These are phyloP conservation scores for Pythium guiyangense DNA, from an alignment of 352 stramenopile species.

Conservation along the genomic window DNA sequence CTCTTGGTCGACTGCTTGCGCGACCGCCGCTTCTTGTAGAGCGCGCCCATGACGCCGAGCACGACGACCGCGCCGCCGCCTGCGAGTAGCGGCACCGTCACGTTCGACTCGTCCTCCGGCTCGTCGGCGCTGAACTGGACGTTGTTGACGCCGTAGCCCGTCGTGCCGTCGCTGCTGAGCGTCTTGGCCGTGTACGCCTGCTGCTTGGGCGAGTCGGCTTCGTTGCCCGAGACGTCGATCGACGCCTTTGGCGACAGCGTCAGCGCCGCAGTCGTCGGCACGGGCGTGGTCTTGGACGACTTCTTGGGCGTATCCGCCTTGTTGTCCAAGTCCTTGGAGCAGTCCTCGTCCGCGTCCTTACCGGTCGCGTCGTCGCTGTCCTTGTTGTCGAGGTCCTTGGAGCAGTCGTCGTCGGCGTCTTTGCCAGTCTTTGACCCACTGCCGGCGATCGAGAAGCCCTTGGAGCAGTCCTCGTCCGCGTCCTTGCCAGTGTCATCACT, in stretches of 20 bases:
- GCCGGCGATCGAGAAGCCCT: background rate
- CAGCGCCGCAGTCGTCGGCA: slow-evolving; percentile 15
- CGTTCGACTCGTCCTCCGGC: slow-evolving; percentile 7
- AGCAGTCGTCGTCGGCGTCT: slow-evolving; percentile 14
- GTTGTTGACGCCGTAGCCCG: slow-evolving; percentile 25
- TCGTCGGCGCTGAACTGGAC: slow-evolving; percentile 38
- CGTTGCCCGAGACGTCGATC: slow-evolving; percentile 21
- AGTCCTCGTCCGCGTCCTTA: slow-evolving; percentile 8
- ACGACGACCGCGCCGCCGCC: slow-evolving; percentile 33
- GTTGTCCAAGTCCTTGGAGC: slow-evolving; percentile 15
- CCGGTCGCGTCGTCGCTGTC: background rate
- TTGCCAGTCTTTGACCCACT: background rate
- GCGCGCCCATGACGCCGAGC: slow-evolving; percentile 37
- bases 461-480: slow-evolving; percentile 7
- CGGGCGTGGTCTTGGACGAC: slow-evolving; percentile 7
- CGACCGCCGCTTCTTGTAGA: slow-evolving; percentile 67
- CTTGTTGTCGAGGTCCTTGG: slow-evolving; percentile 14
- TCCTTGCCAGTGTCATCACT: slow-evolving; percentile 4
- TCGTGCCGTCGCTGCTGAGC: slow-evolving; percentile 9
- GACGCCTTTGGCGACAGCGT: slow-evolving; percentile 32
- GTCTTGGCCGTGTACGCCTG: slow-evolving; percentile 13
- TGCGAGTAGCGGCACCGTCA: slow-evolving; percentile 21
- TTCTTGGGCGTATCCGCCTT: slow-evolving; percentile 7
- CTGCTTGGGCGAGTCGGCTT: slow-evolving; percentile 21
- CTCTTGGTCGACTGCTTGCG: slow-evolving; percentile 45